Percentiles rank a stretch among this genome's conserved stretches.
These are phyloP conservation scores for Scenedesmus sp. DNA, from an alignment of 163 green algal species.

Conservation along the genomic window DNA sequence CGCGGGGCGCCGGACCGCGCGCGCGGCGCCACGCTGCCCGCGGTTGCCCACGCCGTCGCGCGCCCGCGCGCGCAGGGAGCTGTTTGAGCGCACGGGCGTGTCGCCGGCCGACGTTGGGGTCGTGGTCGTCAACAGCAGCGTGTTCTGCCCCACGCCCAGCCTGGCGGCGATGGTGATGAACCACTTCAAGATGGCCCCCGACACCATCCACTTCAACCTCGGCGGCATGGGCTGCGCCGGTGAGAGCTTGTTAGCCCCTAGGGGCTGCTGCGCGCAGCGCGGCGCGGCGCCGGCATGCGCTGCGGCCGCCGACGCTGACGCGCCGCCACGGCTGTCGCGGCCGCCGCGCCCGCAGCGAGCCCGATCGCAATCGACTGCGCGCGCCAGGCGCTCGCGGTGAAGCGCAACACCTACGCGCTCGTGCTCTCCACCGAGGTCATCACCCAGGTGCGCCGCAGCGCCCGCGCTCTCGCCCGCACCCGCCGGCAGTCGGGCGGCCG, in stretches of 20 bases:
- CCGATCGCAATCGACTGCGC: background rate
- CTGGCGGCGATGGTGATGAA: constrained; percentile 92
- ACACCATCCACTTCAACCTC: constrained; percentile 77
- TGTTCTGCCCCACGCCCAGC: constrained; percentile 91
- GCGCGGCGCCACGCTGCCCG: background rate
- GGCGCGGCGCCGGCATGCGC: no score
- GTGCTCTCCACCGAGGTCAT: constrained; percentile 2
- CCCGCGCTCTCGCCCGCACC: no score
- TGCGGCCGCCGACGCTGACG: no score
- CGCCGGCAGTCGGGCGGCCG: no score
- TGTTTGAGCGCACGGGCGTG: constrained; percentile 10
- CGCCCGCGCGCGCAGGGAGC: background rate
- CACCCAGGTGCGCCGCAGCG: no score
- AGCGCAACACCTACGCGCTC: background rate
- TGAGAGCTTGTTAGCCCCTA: no score
- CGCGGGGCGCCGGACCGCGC: no score
- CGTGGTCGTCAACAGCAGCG: constrained; percentile 89
- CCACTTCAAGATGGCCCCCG: constrained; percentile 84
- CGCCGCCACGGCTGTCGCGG: background rate
- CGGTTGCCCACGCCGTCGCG: background rate
- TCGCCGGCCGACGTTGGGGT: constrained; percentile 70
- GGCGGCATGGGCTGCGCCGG: constrained; percentile 64
- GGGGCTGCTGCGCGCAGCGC: no score
- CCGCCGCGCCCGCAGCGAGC: background rate
- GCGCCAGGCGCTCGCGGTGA: background rate